phyloP scores from a whole-genome alignment of 768 basidiomycete genomes.

The Omphalotus guepiniiformis region DNA sequence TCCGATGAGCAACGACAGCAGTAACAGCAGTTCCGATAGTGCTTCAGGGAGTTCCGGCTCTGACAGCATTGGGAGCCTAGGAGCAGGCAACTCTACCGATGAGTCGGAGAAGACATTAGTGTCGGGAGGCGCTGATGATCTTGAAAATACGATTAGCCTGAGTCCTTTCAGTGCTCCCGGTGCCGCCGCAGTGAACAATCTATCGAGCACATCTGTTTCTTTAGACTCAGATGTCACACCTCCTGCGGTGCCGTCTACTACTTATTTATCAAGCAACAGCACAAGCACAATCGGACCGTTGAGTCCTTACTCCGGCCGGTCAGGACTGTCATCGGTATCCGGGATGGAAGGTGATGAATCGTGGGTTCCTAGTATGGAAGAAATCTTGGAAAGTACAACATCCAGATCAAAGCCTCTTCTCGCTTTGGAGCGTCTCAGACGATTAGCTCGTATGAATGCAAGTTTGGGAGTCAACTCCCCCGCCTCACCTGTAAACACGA shows the following conservation, averaged over 20 bases:
- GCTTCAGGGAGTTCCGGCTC: not conserved
- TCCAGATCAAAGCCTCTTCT: constrained; percentile 62
- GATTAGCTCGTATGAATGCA: constrained; percentile 29
- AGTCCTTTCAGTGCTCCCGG: too few relatives aligned
- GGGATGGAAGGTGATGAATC: constrained; percentile 21
- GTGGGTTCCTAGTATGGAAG: constrained; percentile 49
- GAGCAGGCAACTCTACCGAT: constrained; percentile 12
- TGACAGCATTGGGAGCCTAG: constrained; percentile 8
- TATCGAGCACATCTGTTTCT: too few relatives aligned
- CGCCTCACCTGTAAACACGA: not conserved
- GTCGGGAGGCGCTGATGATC: too few relatives aligned
- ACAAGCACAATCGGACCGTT: not conserved
- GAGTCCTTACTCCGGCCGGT: not conserved
- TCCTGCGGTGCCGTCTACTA: not conserved
- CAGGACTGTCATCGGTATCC: constrained; percentile 6
- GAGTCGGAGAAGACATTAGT: constrained; percentile 15
- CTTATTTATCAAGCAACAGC: not conserved
- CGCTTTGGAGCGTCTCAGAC: constrained; percentile 64
- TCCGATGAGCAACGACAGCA: constrained; percentile 10
- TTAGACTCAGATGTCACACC: constrained; percentile 4
- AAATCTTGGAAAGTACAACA: constrained; percentile 70
- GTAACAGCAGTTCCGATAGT: not conserved
- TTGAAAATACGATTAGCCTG: too few relatives aligned
- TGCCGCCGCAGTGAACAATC: not conserved
- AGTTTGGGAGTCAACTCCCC: constrained; percentile 2